Base-by-base conservation (phyloP, 768 basidiomycete species). In the Scleroderma bovista region DNA sequence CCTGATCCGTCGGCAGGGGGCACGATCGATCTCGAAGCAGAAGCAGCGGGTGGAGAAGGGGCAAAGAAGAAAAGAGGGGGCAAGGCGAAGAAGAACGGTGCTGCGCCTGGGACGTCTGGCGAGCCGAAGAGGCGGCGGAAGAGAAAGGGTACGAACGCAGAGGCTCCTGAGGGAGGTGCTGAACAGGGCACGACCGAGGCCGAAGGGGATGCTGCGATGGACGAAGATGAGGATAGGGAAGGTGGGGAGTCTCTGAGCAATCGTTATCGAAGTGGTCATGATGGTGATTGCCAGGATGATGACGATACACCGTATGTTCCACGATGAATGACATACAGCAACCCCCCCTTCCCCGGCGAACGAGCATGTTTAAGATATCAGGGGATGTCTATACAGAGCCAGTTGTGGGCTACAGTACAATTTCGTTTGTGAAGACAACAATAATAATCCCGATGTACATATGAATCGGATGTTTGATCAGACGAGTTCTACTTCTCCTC, bases 1-100 rank as follows among this genome's bases (percentile, higher is more conserved):
- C 86, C 90, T 1, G 93, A 97, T 67, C 93, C 93, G 0, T 86
- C 88, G 3, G 82, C 82, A 17, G 88, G 89, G 11, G 88, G 86
- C 2, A 89, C 86, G 0, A 80, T 88, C 38, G 82, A 87, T 59
- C 65, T 89, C 15, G 84, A 85, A 42, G 74, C 75, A 13, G 86
- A 86, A 58, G 15, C 12, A 22, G n/a, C n/a, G n/a, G 73, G 67
- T 19, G 68, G 72, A 7, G 78, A 81, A 44, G 69, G 64, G 26
- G 67, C 68, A 34, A 80, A 80, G 64, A 84, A 83, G 68, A 84
- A 80, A 65, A 74, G 70, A 72, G 60, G 76, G 67, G 29, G 63
- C 33, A 81, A 80, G 56, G 75, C 75, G 19, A 84, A 75, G 65
- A 72, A 72, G 44, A 70, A 75, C 36, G 73, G 71, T 5, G 57